Conservation (phyloP, 2,329 filamentous ascomycete genomes). For the Phyllosticta ampelicida region DNA sequence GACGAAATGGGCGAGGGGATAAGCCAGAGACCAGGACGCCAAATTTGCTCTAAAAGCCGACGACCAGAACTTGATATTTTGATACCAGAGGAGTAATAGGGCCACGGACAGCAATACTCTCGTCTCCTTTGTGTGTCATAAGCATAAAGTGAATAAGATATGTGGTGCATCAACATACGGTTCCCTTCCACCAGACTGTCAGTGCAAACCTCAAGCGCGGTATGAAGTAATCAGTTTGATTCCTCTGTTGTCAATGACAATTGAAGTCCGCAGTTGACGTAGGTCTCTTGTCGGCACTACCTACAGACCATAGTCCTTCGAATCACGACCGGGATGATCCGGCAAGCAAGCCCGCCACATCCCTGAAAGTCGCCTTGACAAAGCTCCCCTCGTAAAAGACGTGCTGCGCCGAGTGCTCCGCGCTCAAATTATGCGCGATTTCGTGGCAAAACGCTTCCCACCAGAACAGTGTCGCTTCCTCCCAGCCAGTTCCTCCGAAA, state of each 20-base stretch:
- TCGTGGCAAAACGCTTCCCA: conserved; percentile 95
- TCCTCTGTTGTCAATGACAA: no score
- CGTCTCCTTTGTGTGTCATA: no score
- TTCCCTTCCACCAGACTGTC: no score
- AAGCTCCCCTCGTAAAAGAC: conserved; percentile 10
- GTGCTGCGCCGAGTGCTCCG: conserved; percentile 43
- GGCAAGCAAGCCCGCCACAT: neutral
- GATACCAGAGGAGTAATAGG: no score
- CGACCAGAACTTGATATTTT: no score
- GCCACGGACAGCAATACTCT: no score
- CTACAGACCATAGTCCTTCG: neutral
- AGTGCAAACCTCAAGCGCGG: no score
- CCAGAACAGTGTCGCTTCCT: conserved; percentile 75
- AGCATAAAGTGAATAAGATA: no score
- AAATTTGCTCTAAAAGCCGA: no score
- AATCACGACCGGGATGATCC: neutral
- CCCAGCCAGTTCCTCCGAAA: conserved; percentile 26
- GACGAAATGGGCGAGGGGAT: neutral
- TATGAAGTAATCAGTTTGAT: no score
- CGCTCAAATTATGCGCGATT: conserved; percentile 84
- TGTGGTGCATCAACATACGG: no score
- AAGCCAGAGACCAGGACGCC: no score
- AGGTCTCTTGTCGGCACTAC: neutral
- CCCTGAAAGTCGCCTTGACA: conserved; percentile 6
- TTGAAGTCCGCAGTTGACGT: neutral